phyloP scores from a whole-genome alignment of 495 filamentous ascomycete genomes.

The Talaromyces ruber region DNA sequence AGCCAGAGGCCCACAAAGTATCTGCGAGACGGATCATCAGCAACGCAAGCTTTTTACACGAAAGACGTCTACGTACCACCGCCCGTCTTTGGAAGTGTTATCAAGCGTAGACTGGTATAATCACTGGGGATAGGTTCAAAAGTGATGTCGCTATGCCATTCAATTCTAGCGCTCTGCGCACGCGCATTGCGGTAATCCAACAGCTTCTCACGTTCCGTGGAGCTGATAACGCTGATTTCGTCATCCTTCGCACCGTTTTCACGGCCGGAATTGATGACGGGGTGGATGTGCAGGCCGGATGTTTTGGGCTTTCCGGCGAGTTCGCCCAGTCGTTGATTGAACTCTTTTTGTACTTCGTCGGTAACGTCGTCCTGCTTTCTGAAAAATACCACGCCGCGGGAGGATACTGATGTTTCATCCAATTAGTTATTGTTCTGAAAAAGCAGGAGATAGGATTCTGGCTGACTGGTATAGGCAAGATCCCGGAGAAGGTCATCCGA shows the following conservation, averaged over 20 bases:
- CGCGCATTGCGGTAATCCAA: constrained; percentile 22
- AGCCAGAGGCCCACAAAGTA: constrained; percentile 35
- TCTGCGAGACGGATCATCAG: no score
- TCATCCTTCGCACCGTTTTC: constrained; percentile 46
- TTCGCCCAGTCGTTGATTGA: constrained; percentile 50
- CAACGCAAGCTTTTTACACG: no score
- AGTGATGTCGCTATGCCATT: constrained; percentile 61
- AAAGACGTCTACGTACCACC: constrained; percentile 35
- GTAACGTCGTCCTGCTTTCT: constrained; percentile 52
- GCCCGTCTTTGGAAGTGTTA: constrained; percentile 59
- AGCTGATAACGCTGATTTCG: constrained; percentile 61
- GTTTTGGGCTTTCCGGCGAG: constrained; percentile 51
- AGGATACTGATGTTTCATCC: constrained; percentile 44
- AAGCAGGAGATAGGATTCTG: neutral
- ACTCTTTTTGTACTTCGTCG: constrained; percentile 53
- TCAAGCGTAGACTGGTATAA: constrained; percentile 53
- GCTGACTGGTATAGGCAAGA: constrained; percentile 26
- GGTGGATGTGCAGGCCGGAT: constrained; percentile 59
- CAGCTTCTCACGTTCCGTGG: constrained; percentile 42
- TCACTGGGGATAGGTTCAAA: constrained; percentile 61
- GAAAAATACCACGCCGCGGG: constrained; percentile 68
- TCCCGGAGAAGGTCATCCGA: constrained; percentile 51
- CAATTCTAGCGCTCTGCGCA: neutral
- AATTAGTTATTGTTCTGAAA: neutral
- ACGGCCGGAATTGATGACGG: constrained; percentile 39